These are phyloP conservation scores for Westerdykella aurantiaca DNA, from an alignment of 2,329 filamentous ascomycete genomes.

Conservation along the genomic window DNA sequence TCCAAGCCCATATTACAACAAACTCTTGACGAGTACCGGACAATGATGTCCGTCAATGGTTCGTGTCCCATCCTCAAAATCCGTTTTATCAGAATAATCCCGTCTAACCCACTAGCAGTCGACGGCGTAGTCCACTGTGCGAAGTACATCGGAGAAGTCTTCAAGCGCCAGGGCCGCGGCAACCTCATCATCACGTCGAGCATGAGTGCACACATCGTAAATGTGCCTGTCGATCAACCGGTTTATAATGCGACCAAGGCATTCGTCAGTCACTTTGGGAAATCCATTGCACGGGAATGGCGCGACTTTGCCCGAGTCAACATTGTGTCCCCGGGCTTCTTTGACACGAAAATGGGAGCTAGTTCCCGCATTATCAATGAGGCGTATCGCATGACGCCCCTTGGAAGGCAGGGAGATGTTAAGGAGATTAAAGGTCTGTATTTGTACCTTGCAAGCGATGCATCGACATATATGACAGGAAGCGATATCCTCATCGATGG, in stretches of 20 bases:
- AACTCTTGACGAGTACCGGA: conserved; percentile 58
- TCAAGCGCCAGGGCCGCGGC: conserved; percentile 44
- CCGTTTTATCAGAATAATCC: no score
- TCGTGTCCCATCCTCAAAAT: neutral
- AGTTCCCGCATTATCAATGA: conserved; percentile 58
- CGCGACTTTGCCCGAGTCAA: conserved; percentile 61
- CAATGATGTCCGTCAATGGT: conserved; percentile 56
- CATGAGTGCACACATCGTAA: conserved; percentile 74
- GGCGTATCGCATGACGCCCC: conserved; percentile 66
- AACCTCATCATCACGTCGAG: conserved; percentile 59
- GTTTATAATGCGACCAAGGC: conserved; percentile 50
- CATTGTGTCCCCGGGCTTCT: conserved; percentile 60
- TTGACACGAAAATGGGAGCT: conserved; percentile 58
- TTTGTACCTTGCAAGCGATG: conserved; percentile 75
- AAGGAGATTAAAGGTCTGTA: conserved; percentile 77
- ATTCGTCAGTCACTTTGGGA: conserved; percentile 56
- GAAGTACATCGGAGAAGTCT: conserved; percentile 39
- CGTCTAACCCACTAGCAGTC: conserved; percentile 39
- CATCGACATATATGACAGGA: conserved; percentile 71
- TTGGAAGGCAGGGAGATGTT: conserved; percentile 65
- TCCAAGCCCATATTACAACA: conserved; percentile 53
- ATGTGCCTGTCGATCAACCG: conserved; percentile 64
- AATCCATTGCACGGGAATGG: conserved; percentile 61
- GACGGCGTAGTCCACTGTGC: conserved; percentile 52
- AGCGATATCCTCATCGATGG: conserved; percentile 70